A percentile compares a stretch with the other conserved stretches of the same genome.
Conservation (phyloP, 805 yeast genomes). For the Zygoascus tannicola region DNA sequence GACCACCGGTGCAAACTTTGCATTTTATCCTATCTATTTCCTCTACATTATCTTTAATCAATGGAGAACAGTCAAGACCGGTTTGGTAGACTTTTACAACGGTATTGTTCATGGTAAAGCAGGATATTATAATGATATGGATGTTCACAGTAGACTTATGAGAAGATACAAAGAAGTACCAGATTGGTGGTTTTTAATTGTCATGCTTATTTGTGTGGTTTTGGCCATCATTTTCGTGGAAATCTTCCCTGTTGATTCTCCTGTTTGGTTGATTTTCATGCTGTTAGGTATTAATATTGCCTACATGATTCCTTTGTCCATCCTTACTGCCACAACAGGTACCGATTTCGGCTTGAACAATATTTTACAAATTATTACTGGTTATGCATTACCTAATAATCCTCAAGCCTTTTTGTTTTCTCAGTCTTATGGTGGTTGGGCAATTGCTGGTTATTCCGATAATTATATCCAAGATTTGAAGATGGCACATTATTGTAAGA, state of each 20-base stretch:
- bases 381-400: slow-evolving; percentile 55
- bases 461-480: slow-evolving; percentile 50
- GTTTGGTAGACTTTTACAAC: slow-evolving; percentile 10
- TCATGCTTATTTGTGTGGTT: slow-evolving; percentile 36
- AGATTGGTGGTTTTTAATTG: slow-evolving; percentile 55
- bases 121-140: slow-evolving; percentile 3
- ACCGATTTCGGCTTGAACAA: slow-evolving; percentile 49
- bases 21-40: slow-evolving; percentile 47
- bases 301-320: slow-evolving; percentile 53
- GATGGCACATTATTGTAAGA: slow-evolving; percentile 43
- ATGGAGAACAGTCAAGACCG: slow-evolving; percentile 10
- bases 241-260: slow-evolving; percentile 19
- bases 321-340: slow-evolving; percentile 55
- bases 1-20: slow-evolving; percentile 48
- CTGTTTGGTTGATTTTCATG: slow-evolving; percentile 49
- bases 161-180: slow-evolving; percentile 54
- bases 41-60: slow-evolving; percentile 27
- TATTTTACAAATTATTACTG: slow-evolving; percentile 53
- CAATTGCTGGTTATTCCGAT: slow-evolving; percentile 51
- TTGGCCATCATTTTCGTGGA: slow-evolving; percentile 16
- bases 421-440: slow-evolving; percentile 38
- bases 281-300: slow-evolving; percentile 44
- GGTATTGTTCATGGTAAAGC: slow-evolving; percentile 11
- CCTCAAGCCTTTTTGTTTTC: slow-evolving; percentile 49
- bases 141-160: slow-evolving; percentile 15